Percentiles rank a stretch among this genome's conserved stretches.
Evolutionary conservation across 73 alveolate species (phyloP).

Genomic region (Paramecium pentaurelia): DNA sequence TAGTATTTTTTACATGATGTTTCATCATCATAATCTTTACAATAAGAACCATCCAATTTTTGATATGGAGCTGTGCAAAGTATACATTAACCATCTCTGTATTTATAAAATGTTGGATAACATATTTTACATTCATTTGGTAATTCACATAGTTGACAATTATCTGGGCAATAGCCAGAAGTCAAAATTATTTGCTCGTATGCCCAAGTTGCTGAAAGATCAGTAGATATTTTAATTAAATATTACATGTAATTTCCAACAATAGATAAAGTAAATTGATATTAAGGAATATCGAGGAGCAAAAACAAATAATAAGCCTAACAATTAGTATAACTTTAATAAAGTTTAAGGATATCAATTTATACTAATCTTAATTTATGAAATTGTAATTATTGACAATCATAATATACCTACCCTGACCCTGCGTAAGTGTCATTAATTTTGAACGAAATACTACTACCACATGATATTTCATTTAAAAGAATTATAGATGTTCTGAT

Average conservation of each 20-base stretch:
- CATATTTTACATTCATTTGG: not conserved
- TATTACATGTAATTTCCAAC: not conserved
- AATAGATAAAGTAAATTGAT: not conserved
- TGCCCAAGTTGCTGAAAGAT: not conserved
- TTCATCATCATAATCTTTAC: not conserved
- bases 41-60: not conserved
- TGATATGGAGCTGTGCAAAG: not conserved
- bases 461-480: not conserved
- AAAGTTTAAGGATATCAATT: not conserved
- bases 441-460: not conserved
- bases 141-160: not conserved
- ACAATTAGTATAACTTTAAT: not conserved
- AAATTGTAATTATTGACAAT: not conserved
- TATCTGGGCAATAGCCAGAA: not conserved
- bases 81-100: not conserved
- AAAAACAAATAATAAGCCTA: not conserved
- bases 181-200: accelerated
- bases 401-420: not conserved
- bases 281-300: not conserved
- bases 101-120: not conserved
- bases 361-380: not conserved
- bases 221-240: not conserved
- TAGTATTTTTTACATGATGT: not conserved
- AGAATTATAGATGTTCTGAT: not conserved
- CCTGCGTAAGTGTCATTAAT: not conserved